phyloP scores from a whole-genome alignment of 208 protist species.

The Wallacemonas sp. region DNA sequence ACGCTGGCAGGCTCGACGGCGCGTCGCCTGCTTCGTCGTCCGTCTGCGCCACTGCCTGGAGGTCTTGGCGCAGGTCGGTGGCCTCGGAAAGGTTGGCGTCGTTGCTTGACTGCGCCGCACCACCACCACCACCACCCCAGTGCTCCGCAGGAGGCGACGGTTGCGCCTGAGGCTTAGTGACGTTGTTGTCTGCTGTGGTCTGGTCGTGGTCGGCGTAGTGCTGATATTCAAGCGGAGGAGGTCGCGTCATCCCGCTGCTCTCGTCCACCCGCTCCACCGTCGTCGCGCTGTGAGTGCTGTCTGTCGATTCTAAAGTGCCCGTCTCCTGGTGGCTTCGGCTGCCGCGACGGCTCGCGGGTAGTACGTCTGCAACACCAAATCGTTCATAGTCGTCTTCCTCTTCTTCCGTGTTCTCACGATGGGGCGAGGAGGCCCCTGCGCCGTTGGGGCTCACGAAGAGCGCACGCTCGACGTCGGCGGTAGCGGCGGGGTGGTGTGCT shows the following conservation, averaged over 20 bases:
- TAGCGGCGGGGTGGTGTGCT: not conserved
- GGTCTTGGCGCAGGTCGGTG: not conserved
- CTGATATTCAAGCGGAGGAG: too few species aligned
- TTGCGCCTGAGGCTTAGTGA: too few species aligned
- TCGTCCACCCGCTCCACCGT: too few species aligned
- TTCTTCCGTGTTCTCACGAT: too few species aligned
- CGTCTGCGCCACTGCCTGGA: not conserved
- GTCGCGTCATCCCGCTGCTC: too few species aligned
- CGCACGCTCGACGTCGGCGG: not conserved
- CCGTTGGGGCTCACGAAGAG: not conserved
- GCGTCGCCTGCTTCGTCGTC: not conserved
- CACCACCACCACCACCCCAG: too few species aligned
- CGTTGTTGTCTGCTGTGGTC: too few species aligned
- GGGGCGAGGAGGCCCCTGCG: too few species aligned
- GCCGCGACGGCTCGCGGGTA: not conserved
- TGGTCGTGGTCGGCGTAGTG: too few species aligned
- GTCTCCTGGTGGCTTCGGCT: not conserved
- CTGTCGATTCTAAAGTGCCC: not conserved
- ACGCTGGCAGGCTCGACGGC: not conserved
- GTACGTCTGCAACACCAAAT: not conserved
- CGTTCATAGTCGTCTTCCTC: conserved; percentile 4
- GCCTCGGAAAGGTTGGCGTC: too few species aligned
- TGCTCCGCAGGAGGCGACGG: too few species aligned
- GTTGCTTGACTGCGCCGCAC: too few species aligned
- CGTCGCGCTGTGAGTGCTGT: not conserved